These are phyloP conservation scores for Coniochaeta sp. DNA, from an alignment of 2,329 filamentous ascomycete genomes.

Conservation along the genomic window DNA sequence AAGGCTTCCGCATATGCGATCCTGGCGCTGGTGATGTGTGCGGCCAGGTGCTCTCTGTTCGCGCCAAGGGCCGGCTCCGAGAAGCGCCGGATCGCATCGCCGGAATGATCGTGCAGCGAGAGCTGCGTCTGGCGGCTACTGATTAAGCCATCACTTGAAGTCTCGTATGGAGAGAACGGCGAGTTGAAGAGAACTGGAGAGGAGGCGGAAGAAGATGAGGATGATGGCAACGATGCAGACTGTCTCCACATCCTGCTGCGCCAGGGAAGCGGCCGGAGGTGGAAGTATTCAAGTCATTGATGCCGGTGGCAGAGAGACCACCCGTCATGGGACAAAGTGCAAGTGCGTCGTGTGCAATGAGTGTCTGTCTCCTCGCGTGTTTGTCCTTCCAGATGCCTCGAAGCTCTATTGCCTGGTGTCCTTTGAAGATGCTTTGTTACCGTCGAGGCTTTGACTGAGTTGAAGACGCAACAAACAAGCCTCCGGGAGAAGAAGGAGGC, in stretches of 20 bases:
- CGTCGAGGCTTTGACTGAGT: too few relatives aligned
- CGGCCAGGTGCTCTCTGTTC: conserved; percentile 6
- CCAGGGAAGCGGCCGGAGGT: not conserved
- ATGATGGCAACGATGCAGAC: not conserved
- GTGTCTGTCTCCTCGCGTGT: too few relatives aligned
- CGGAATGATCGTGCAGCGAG: not conserved
- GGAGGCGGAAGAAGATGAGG: too few relatives aligned
- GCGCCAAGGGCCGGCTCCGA: conserved; percentile 13
- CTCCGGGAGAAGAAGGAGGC: too few relatives aligned
- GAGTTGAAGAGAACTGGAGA: not conserved
- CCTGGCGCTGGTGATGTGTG: conserved; percentile 10
- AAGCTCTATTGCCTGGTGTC: too few relatives aligned
- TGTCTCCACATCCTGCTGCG: not conserved
- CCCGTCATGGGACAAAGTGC: too few relatives aligned
- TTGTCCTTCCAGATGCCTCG: too few relatives aligned
- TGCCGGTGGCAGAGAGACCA: not conserved
- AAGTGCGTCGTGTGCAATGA: too few relatives aligned
- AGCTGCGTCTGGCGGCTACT: not conserved
- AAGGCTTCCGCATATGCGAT: conserved; percentile 13
- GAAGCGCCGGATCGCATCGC: conserved; percentile 13
- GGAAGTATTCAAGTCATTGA: not conserved
- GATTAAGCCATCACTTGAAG: not conserved
- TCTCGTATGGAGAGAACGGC: not conserved
- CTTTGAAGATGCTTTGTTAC: too few relatives aligned
- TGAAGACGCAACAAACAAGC: too few relatives aligned